Base-by-base conservation (phyloP, 1,284 basidiomycete genomes). In the Sporisorium exsertum region DNA sequence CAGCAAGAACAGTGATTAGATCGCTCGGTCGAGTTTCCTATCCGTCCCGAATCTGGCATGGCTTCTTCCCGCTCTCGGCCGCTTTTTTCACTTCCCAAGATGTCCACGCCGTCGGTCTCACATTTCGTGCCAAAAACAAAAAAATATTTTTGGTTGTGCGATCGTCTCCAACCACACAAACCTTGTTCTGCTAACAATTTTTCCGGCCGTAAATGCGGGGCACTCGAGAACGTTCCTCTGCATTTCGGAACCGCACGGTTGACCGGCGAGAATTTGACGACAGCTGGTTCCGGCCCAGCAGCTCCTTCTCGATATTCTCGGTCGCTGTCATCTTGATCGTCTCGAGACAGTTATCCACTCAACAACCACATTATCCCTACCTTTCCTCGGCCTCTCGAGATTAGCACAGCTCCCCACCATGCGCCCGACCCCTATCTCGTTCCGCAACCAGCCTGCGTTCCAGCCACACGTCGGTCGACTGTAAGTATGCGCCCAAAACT, bases 391-490 rank as follows among this genome's bases (percentile, higher is more conserved):
- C n/a, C 35, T 16, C 18, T 22, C 24, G 35, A 54, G 7, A 47
- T n/a, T n/a, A 18, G 3, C 6, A 51, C 16, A 22, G 22, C 43
- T n/a, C 16, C 20, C 49, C 50, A 65, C 15, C n/a, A 72, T 76
- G 69, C 73, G 73, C 42, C 69, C 73, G 9, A 63, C 73, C 58
- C 65, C 73, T 7, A 63, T 76, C 26, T 46, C 69, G 33, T 65
- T 45, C 65, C 64, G 69, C 24, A 64, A 58, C 60, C 75, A 80
- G 72, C 80, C 80, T 49, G 40, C 63, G 40, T 82, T 82, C 76
- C 78, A 82, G 66, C 80, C 81, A 22, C 80, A 80, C 63, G 66
- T 81, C 52, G 75, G 71, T 47, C 64, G 76, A 63, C 72, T 82
- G 71, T 72, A 80, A 81, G 81, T 81, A 27, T 29, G 32, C 50